Evolutionary conservation across 257 asterid genomes (phyloP).

Genomic region (Solanum tarijense): DNA sequence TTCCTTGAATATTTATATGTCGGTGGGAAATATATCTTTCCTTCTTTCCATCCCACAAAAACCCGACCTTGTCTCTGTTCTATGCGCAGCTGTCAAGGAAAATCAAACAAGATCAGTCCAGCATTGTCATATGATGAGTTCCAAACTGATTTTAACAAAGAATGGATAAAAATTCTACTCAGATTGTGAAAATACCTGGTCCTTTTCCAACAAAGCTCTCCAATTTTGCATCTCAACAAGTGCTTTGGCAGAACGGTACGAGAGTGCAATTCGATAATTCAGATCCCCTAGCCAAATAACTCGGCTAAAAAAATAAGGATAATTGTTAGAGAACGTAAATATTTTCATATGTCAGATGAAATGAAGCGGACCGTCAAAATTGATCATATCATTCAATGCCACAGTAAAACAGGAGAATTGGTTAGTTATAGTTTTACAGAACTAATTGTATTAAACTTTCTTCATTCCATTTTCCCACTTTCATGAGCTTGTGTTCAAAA

Average conservation of each 20-base stretch:
- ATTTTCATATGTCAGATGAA: background rate
- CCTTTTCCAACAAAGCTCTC: conserved; percentile 88
- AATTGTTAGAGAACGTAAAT: background rate
- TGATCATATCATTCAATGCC: background rate
- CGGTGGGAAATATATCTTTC: conserved; percentile 94
- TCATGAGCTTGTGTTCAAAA: background rate
- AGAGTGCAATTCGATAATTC: conserved; percentile 86
- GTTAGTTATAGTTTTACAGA: background rate
- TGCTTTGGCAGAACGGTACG: conserved; percentile 90
- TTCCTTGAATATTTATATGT: conserved; percentile 89
- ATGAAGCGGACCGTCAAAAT: background rate
- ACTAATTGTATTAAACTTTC: background rate
- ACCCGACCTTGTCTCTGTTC: conserved; percentile 93
- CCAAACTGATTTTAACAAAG: background rate
- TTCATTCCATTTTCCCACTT: background rate
- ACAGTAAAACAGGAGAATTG: background rate
- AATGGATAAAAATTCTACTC: background rate
- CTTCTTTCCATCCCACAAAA: conserved; percentile 95
- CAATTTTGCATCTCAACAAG: conserved; percentile 98
- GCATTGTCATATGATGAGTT: background rate
- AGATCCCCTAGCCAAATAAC: conserved; percentile 95
- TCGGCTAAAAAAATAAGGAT: conserved; percentile 42
- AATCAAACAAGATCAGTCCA: background rate
- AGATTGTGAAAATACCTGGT: conserved; percentile 47
- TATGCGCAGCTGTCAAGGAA: conserved; percentile 48